Evolutionary conservation across 176 grass and related monocot genomes (phyloP).

Genomic region (Pontederia paniculata): DNA sequence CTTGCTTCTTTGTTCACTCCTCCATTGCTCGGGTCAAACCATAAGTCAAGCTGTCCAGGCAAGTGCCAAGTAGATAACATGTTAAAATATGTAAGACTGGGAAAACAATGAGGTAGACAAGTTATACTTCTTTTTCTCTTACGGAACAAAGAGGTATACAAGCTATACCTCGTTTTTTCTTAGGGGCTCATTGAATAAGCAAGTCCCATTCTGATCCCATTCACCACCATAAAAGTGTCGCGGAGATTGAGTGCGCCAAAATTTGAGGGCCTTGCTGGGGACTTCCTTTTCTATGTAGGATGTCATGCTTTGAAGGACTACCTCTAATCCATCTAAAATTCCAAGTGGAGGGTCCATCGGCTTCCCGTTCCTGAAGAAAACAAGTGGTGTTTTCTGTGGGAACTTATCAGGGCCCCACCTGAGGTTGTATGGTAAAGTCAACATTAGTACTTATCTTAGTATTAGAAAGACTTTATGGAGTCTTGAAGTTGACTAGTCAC

Average conservation of each 20-base stretch:
- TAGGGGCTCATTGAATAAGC: constrained; percentile 45
- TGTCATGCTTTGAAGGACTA: constrained; percentile 58
- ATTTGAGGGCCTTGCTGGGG: constrained; percentile 52
- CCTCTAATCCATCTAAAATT: constrained; percentile 50
- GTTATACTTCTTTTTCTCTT: too few species aligned
- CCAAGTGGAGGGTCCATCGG: constrained; percentile 56
- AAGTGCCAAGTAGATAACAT: too few species aligned
- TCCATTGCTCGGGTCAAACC: constrained; percentile 55
- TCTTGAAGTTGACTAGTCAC: too few species aligned
- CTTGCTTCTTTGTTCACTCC: constrained; percentile 74
- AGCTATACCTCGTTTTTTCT: constrained; percentile 52
- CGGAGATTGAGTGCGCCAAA: constrained; percentile 85
- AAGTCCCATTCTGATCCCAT: constrained; percentile 91
- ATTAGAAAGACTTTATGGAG: background rate
- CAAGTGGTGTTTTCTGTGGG: constrained; percentile 62
- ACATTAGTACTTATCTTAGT: background rate
- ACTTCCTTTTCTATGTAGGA: constrained; percentile 76
- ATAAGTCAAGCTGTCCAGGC: constrained; percentile 61
- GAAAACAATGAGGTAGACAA: too few species aligned
- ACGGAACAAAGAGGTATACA: too few species aligned
- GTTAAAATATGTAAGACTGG: background rate
- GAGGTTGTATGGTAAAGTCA: background rate
- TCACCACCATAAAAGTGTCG: constrained; percentile 85
- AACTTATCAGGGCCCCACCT: constrained; percentile 95
- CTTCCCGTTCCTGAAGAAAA: constrained; percentile 72